These are phyloP conservation scores for Microstroma glucosiphilum DNA, from an alignment of 1,284 basidiomycete genomes.

Conservation along the genomic window DNA sequence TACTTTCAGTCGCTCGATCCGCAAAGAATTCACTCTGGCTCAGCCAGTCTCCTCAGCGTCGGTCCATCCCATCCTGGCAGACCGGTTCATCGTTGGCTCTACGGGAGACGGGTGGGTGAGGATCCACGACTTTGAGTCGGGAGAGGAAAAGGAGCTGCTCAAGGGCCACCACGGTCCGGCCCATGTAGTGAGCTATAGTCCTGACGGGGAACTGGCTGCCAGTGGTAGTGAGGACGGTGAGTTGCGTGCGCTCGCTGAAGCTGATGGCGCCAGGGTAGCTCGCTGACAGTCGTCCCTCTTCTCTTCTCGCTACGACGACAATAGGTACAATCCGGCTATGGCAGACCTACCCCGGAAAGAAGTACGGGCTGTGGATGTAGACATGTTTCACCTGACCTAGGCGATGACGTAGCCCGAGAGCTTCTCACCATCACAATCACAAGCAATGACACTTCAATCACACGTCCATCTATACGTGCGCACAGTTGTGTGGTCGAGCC, in stretches of 20 bases:
- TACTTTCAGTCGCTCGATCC: slow-evolving; percentile 22
- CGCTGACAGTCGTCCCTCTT: background rate
- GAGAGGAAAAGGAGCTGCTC: slow-evolving; percentile 78
- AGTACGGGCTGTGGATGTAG: slow-evolving; percentile 74
- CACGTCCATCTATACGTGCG: no score
- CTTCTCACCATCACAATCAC: no score
- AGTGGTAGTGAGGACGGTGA: slow-evolving; percentile 72
- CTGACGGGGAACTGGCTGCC: slow-evolving; percentile 97
- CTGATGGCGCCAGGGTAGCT: background rate
- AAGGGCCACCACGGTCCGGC: slow-evolving; percentile 98
- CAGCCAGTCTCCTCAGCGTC: slow-evolving; percentile 76
- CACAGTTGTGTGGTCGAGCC: no score
- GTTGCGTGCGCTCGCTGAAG: background rate
- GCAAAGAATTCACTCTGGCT: slow-evolving; percentile 29
- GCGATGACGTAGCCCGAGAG: no score
- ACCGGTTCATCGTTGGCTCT: slow-evolving; percentile 89
- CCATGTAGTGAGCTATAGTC: slow-evolving; percentile 85
- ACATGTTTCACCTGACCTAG: no score
- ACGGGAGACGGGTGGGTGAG: slow-evolving; percentile 90
- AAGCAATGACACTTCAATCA: no score
- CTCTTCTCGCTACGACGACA: slow-evolving; percentile 15
- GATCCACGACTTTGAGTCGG: slow-evolving; percentile 77
- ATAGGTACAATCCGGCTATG: slow-evolving; percentile 84
- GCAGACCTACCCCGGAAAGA: slow-evolving; percentile 89
- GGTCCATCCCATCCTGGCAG: slow-evolving; percentile 78